Base-by-base conservation (phyloP, 768 basidiomycete genomes). In the Rhodotorula toruloides region DNA sequence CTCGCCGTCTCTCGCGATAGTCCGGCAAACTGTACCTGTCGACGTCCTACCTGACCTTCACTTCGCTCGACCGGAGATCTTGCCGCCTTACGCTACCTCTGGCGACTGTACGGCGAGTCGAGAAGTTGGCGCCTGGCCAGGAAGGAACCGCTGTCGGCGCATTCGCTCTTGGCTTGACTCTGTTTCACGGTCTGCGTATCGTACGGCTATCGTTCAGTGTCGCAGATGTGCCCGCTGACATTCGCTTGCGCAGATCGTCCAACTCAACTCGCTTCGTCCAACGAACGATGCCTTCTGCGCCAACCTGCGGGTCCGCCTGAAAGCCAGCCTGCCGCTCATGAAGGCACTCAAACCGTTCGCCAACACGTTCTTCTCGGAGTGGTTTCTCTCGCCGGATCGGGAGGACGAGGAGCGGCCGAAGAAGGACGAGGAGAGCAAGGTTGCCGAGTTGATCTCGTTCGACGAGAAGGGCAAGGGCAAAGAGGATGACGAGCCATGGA, bases 111-210 rank as follows among this genome's bases (percentile, higher is more conserved):
- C 84, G 96, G 57, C 82, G 96, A 61, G 96, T 99, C 29, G 96
- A 99, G 79, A 81, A 91, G 54, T 82, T 97, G 58, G 96, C 94
- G 77, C 88, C 91, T 17, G 85, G 74, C 0, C 66, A 73, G 34
- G 72, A 73, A 3, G 65, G 68, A 3, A 71, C 70, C 14, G 68
- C 91, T 21, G 89, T 91, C 36, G 96, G 96, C 10, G 87, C 96
- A 43, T 97, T 97, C 76, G 93, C 94, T n/a, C 83, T 99, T 37
- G 92, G 91, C 73, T 80, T 98, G 27, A 83, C 86, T n/a, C 85
- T 89, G 57, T 97, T 92, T 90, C 91, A 98, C 76, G 87, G 90
- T 42, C 84, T 89, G 81, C 88, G 94, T 80, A 88, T 97, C 72
- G 93, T 94, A 73, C 39, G 69, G 29, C 11, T 36, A 32, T 54